phyloP scores from a whole-genome alignment of 1,139 yeast genomes.

The Diutina mesorugosa region DNA sequence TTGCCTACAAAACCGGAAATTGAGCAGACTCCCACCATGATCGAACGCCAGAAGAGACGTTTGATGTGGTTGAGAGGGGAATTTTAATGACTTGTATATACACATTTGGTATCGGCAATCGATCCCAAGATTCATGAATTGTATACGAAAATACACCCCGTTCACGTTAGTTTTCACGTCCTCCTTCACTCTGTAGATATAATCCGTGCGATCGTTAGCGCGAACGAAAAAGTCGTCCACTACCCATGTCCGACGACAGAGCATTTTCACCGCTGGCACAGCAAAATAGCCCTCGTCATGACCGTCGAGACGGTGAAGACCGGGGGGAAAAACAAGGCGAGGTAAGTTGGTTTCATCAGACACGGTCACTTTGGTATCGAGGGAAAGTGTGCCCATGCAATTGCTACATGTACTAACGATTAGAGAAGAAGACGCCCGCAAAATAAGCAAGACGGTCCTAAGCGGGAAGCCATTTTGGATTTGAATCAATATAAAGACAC shows the following conservation, averaged over 20 bases:
- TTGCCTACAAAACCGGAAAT: not conserved
- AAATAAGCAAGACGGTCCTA: slow-evolving; percentile 55
- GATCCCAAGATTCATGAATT: not conserved
- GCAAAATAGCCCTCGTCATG: not conserved
- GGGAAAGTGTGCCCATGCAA: not conserved
- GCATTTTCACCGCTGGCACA: not conserved
- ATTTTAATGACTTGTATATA: not conserved
- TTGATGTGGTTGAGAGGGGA: slow-evolving; percentile 2
- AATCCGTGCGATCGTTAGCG: not conserved
- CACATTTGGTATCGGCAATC: not conserved
- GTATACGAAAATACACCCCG: not conserved
- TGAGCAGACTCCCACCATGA: not conserved
- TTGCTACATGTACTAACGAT: not conserved
- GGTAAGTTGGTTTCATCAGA: slow-evolving; percentile 7
- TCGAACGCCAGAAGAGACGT: not conserved
- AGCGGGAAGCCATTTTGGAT: slow-evolving; percentile 82
- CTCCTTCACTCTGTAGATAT: not conserved
- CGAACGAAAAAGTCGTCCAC: not conserved
- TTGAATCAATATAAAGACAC: slow-evolving; percentile 67
- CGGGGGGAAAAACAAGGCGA: slow-evolving; percentile 7
- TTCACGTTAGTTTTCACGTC: not conserved
- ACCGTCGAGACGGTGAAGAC: not conserved
- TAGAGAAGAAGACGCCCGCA: slow-evolving; percentile 14
- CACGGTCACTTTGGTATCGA: not conserved
- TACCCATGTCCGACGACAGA: slow-evolving; percentile 1